Evolutionary conservation across 306 rosid genomes (phyloP).

Genomic region (Quercus alba): DNA sequence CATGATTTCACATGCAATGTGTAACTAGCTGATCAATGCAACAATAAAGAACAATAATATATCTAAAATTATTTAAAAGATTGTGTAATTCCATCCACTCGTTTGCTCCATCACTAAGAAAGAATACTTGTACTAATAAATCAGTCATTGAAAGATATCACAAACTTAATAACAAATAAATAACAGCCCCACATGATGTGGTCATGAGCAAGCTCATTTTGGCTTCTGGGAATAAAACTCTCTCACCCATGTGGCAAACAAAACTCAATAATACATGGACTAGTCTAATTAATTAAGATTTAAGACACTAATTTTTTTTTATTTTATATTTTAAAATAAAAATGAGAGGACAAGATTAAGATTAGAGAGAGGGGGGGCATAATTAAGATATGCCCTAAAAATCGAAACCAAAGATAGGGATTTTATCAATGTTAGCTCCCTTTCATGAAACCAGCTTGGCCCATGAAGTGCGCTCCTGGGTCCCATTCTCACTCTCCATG

Average conservation of each 20-base stretch:
- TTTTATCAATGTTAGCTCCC: constrained; percentile 9
- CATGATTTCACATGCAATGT: too few species aligned
- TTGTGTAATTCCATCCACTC: too few species aligned
- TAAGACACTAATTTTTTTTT: background rate
- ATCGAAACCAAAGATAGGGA: constrained; percentile 5
- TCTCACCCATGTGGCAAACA: background rate
- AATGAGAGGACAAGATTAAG: constrained; percentile 4
- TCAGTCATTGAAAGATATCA: background rate
- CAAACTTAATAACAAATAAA: background rate
- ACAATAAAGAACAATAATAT: too few species aligned
- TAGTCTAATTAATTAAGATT: background rate
- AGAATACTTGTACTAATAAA: too few species aligned
- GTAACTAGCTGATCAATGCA: too few species aligned
- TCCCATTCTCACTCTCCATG: background rate
- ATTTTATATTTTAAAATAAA: too few species aligned
- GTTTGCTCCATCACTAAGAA: too few species aligned
- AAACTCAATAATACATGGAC: background rate
- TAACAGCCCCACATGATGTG: background rate
- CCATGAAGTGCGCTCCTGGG: background rate
- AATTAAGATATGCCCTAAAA: background rate
- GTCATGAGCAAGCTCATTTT: background rate
- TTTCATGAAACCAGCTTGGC: constrained; percentile 16
- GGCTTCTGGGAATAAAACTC: background rate
- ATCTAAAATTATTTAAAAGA: too few species aligned
- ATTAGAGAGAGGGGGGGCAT: too few species aligned